Conservation (phyloP, 1,139 yeast genomes). For the Taiozyma sp. region DNA sequence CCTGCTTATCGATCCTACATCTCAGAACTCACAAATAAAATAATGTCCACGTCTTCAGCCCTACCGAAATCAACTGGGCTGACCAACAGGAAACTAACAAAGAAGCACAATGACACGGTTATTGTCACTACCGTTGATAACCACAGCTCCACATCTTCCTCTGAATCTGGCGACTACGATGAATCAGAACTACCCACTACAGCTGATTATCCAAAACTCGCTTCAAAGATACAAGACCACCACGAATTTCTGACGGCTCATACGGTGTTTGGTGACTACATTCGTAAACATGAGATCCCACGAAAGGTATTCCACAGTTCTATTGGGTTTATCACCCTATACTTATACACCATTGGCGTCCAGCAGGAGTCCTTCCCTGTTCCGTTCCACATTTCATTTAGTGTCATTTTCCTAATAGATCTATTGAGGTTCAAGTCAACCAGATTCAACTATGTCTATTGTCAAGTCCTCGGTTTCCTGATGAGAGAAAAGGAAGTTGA, state of each 20-base stretch:
- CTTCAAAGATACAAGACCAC: neutral
- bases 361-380: slow-evolving; percentile 51
- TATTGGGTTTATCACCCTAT: slow-evolving; percentile 75
- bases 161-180: slow-evolving; percentile 1
- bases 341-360: slow-evolving; percentile 60
- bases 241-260: slow-evolving; percentile 26
- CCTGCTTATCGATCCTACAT: neutral
- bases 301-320: slow-evolving; percentile 84
- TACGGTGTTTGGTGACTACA: slow-evolving; percentile 40
- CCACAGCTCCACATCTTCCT: slow-evolving; percentile 2
- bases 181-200: slow-evolving; percentile 3
- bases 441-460: slow-evolving; percentile 56
- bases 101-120: neutral
- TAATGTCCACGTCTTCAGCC: neutral
- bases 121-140: slow-evolving; percentile 1
- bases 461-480: slow-evolving; percentile 64
- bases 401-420: slow-evolving; percentile 58
- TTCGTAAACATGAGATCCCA: slow-evolving; percentile 80
- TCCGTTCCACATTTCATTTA: slow-evolving; percentile 50
- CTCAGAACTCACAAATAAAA: neutral
- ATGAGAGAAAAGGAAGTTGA: slow-evolving; percentile 79
- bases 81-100: neutral
- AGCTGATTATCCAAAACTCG: neutral
- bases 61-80: neutral
- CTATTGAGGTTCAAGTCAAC: slow-evolving; percentile 57